Evolutionary conservation across 192 early-diverging fungal species (phyloP), one percentile per base, ranked within the genome.

Genomic region (Backusella australiensis): DNA sequence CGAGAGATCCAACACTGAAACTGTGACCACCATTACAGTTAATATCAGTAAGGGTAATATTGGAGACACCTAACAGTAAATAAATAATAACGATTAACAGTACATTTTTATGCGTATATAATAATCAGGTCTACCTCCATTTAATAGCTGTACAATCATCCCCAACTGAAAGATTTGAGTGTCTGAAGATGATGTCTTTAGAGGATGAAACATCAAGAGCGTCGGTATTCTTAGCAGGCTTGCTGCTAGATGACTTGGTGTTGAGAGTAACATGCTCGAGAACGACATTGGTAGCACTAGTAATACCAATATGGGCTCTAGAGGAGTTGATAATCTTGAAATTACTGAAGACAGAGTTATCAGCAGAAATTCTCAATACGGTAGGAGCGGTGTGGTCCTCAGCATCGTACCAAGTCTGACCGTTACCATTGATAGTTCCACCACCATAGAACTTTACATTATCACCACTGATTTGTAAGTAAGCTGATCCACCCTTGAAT

Each of bases 141-240:
- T 88, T 4, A 88, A 88, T 52, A 49, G 87, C 87, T 77, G 86
- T 63, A 56, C 87, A 88, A 39, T 88, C 87, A 66, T 88, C 87
- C 71, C 80, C 81, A 69, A 88, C 88, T 59, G 73, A 71, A 21
- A 88, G 70, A 21, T 77, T 77, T 4, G 79, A 71, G 41, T 78
- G 71, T 2, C 26, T 59, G 66, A 88, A 84, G 38, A 73, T 78
- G 29, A 88, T 71, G 15, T 65, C 74, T 12, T 53, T 76, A 36
- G 82, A 79, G 63, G 56, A 73, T 6, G 39, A 52, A 32, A 83
- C 63, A 68, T 81, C 85, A 34, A 85, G 81, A 9, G 74, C 85
- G 29, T 86, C 85, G 0, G 85, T 86, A 32, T 86, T 86, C 75
- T 86, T 76, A 26, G 77, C 79, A 42, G 75, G 73, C 29, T 67